Percentiles rank a stretch among this genome's conserved stretches.
phyloP scores from a whole-genome alignment of 2,329 filamentous ascomycete genomes.

The Alternaria hordeiaustralica region DNA sequence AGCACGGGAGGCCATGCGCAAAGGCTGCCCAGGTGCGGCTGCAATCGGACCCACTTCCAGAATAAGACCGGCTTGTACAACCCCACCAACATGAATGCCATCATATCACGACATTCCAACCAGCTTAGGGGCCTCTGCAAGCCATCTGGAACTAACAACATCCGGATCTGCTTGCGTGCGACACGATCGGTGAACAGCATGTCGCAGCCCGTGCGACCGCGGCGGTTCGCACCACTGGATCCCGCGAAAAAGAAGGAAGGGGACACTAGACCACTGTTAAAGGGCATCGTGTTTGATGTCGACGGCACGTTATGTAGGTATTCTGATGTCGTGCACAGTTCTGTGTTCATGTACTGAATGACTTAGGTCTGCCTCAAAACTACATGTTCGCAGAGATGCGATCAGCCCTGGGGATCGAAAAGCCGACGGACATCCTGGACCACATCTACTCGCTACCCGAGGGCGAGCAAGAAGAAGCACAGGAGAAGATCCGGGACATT shows the following conservation, averaged over 20 bases:
- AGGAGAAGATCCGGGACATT: slow-evolving; percentile 76
- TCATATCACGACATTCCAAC: background rate
- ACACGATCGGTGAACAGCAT: slow-evolving; percentile 17
- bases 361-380: slow-evolving; percentile 79
- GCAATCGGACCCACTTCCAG: slow-evolving; percentile 8
- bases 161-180: background rate
- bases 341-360: slow-evolving; percentile 7
- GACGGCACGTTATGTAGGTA: slow-evolving; percentile 89
- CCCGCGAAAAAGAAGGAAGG: slow-evolving; percentile 34
- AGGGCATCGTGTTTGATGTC: slow-evolving; percentile 83
- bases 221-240: slow-evolving; percentile 60
- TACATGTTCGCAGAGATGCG: slow-evolving; percentile 96
- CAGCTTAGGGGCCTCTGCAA: background rate
- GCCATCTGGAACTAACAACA: background rate
- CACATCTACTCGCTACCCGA: slow-evolving; percentile 80
- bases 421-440: slow-evolving; percentile 79
- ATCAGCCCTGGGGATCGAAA: slow-evolving; percentile 73
- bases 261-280: slow-evolving; percentile 54
- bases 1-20: background rate
- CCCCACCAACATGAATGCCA: slow-evolving; percentile 12
- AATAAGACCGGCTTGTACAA: background rate
- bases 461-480: slow-evolving; percentile 66
- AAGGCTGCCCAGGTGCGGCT: slow-evolving; percentile 9
- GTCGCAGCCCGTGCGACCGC: slow-evolving; percentile 34
- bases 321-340: background rate